Evolutionary conservation across 2,329 filamentous ascomycete species (phyloP).

Genomic region (Talaromyces rugulosus): DNA sequence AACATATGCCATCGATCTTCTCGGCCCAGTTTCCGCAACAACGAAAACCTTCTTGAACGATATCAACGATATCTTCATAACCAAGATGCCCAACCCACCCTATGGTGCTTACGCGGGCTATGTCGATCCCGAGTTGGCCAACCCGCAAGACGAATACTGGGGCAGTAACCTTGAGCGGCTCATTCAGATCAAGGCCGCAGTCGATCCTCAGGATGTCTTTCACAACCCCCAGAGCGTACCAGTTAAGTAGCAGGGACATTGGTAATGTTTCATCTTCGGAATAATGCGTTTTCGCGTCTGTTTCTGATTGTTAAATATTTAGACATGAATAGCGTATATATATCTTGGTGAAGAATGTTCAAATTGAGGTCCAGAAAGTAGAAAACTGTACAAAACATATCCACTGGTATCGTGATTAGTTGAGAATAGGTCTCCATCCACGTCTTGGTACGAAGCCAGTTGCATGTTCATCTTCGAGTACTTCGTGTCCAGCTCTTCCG

Average conservation of each 20-base stretch:
- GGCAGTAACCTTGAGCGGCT: conserved; percentile 48
- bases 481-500: conserved; percentile 54
- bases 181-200: conserved; percentile 47
- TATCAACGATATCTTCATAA: conserved; percentile 39
- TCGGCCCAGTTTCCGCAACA: conserved; percentile 40
- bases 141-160: conserved; percentile 54
- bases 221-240: conserved; percentile 53
- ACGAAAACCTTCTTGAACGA: conserved; percentile 51
- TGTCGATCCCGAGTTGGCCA: conserved; percentile 49
- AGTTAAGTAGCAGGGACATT: neutral
- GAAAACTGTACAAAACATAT: neutral
- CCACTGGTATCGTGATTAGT: conserved; percentile 11
- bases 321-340: neutral
- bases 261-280: neutral
- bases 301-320: neutral
- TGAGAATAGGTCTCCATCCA: conserved; percentile 51
- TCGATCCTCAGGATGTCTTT: conserved; percentile 54
- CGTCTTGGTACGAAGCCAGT: conserved; percentile 53
- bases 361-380: neutral
- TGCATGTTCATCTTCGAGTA: conserved; percentile 60
- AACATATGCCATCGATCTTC: conserved; percentile 52
- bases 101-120: conserved; percentile 60
- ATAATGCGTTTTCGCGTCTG: neutral
- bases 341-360: neutral
- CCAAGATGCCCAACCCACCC: conserved; percentile 29